Conservation (phyloP, 1,284 basidiomycete genomes). For the Trametes polyzona region DNA sequence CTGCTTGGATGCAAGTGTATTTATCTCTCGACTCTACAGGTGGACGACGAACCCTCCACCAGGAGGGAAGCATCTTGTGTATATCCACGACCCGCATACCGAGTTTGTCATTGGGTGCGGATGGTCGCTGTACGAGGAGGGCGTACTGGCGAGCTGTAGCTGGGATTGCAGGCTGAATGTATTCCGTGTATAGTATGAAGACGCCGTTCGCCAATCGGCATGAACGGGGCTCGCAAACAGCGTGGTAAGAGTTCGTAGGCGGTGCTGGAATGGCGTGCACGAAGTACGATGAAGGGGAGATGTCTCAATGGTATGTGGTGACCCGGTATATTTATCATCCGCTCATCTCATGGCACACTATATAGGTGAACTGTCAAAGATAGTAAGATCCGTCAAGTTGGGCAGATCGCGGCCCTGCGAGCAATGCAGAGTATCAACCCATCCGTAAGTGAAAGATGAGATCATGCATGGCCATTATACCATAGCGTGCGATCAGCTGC, state of each 20-base stretch:
- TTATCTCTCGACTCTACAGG: constrained; percentile 39
- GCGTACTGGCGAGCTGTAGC: constrained; percentile 83
- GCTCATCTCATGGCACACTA: too few species aligned
- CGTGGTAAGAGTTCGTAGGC: neutral
- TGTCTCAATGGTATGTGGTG: too few species aligned
- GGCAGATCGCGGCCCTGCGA: neutral
- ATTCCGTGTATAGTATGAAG: constrained; percentile 55
- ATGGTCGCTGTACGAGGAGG: constrained; percentile 90
- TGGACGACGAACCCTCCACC: constrained; percentile 64
- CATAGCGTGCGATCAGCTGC: too few species aligned
- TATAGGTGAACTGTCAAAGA: too few species aligned
- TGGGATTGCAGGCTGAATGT: constrained; percentile 90
- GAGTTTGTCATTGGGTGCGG: constrained; percentile 93
- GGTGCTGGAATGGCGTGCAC: neutral
- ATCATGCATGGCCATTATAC: too few species aligned
- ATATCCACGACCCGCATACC: constrained; percentile 86
- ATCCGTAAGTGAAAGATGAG: too few species aligned
- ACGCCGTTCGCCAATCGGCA: neutral
- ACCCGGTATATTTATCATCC: too few species aligned
- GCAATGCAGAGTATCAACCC: too few species aligned
- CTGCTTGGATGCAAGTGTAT: neutral
- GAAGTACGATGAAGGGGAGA: too few species aligned
- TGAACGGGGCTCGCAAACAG: neutral
- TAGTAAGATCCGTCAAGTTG: neutral
- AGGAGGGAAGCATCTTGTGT: constrained; percentile 59